Evolutionary conservation across 164 flowering plant species (phyloP), one percentile per base, ranked within the genome.

Genomic region (Taxillus chinensis): DNA sequence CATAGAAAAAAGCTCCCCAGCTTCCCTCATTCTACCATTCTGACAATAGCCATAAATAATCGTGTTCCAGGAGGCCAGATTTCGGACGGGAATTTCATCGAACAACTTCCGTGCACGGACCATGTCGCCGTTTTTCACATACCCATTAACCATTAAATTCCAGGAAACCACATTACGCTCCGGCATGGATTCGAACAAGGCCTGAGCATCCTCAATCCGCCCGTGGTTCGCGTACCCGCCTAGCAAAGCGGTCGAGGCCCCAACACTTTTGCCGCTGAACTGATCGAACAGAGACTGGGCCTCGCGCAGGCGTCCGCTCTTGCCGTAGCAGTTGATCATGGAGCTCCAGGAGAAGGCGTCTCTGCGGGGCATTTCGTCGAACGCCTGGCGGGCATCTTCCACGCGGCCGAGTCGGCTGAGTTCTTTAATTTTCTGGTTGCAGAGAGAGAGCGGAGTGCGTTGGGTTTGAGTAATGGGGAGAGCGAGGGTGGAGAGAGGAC

Each of bases 131-230:
- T 77, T 73, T 15, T 71, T 71, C 5, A 64, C 70, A 67, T 71
- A 77, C 62, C 79, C 81, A 67, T 65, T 73, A 9, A 80, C 46
- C 78, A 80, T 72, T 27, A 81, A 77, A 38, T 75, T 77, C 80
- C 81, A 80, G 64, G 78, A 75, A 52, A 77, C 68, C n/a, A 75
- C 68, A 64, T 73, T 75, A 8, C 77, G 64, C 59, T 65, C 71
- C 3, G 80, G 74, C 80, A 79, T 79, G 5, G 55, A 65, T 8
- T 66, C 74, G 50, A 79, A 79, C 49, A 79, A 11, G n/a, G 4
- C 7, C 9, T 72, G 58, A 7, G 83, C 80, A 40, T 75, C 77
- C 3, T 64, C 62, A 8, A 79, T 27, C 52, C 46, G 58, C 13
- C 83, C 80, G 41, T 57, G 43, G 27, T 59, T 71, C 0, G 76